Evolutionary conservation across 106 monocot genomes (phyloP).

Genomic region (Agapanthus africanus): DNA sequence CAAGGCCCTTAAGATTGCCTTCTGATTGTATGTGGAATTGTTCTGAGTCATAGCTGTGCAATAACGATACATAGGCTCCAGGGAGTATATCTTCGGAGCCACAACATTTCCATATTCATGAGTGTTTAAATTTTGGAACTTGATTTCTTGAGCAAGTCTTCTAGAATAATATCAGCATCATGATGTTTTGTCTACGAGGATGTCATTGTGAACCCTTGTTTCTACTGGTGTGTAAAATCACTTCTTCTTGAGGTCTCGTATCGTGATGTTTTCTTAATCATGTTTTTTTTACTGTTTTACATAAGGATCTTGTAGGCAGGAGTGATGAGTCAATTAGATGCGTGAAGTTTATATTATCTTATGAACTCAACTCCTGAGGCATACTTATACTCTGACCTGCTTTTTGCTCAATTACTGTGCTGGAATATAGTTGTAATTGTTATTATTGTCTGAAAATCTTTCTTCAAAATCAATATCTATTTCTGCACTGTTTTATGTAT

Average conservation of each 20-base stretch:
- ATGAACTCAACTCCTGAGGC: not conserved
- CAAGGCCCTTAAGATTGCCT: conserved; percentile 15
- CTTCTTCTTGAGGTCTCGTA: too few relatives aligned
- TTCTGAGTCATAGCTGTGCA: conserved; percentile 11
- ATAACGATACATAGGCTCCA: not conserved
- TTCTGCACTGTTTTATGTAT: too few relatives aligned
- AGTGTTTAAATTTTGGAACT: not conserved
- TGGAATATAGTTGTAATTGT: too few relatives aligned
- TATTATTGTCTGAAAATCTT: too few relatives aligned
- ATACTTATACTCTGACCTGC: too few relatives aligned
- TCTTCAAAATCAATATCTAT: too few relatives aligned
- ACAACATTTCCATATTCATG: not conserved
- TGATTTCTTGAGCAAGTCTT: not conserved
- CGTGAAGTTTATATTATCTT: not conserved
- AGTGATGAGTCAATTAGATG: conserved; percentile 10
- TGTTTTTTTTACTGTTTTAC: not conserved
- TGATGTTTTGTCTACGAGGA: not conserved
- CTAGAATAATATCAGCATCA: not conserved
- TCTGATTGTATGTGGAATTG: conserved; percentile 6
- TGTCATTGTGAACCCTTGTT: too few relatives aligned
- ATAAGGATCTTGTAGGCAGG: not conserved
- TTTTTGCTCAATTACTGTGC: too few relatives aligned
- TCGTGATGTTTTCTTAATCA: not conserved
- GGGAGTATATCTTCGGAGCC: not conserved
- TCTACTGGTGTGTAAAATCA: not conserved